These are phyloP conservation scores for Tephrocybe sp. DNA, from an alignment of 768 basidiomycete genomes.

Conservation along the genomic window DNA sequence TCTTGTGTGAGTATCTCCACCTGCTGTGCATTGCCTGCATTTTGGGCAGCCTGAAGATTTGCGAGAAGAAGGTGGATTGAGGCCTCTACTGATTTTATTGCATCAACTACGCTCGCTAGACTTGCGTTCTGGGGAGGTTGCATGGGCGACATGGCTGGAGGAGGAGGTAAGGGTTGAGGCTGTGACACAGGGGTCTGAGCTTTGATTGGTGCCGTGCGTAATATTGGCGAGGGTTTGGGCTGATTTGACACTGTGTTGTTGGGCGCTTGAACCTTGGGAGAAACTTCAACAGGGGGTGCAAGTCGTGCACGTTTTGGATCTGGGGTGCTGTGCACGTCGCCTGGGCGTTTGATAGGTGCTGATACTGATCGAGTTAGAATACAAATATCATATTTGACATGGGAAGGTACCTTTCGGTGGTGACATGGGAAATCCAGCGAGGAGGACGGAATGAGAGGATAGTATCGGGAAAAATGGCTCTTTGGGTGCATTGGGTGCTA, in stretches of 20 bases:
- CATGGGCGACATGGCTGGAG: slow-evolving; percentile 2
- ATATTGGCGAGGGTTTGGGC: slow-evolving; percentile 19
- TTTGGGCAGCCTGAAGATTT: slow-evolving; percentile 10
- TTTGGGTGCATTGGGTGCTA: slow-evolving; percentile 31
- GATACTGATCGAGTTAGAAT: background rate
- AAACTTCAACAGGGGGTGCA: slow-evolving; percentile 21
- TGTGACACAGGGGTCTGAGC: slow-evolving; percentile 17
- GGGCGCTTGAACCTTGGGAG: slow-evolving; percentile 20
- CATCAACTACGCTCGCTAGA: background rate
- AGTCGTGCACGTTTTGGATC: slow-evolving; percentile 46
- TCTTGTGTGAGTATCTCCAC: slow-evolving; percentile 14
- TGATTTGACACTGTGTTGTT: slow-evolving; percentile 21
- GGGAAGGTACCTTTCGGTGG: slow-evolving; percentile 24
- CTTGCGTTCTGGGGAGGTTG: background rate
- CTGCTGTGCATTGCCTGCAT: slow-evolving; percentile 2
- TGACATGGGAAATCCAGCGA: slow-evolving; percentile 45
- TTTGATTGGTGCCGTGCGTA: slow-evolving; percentile 14
- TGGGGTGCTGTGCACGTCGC: slow-evolving; percentile 32
- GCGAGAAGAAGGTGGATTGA: slow-evolving; percentile 5
- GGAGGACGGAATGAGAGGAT: slow-evolving; percentile 39
- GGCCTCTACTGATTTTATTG: slow-evolving; percentile 1
- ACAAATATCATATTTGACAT: no score
- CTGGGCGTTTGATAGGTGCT: slow-evolving; percentile 36
- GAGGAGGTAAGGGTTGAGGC: slow-evolving; percentile 13
- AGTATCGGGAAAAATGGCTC: slow-evolving; percentile 58